Evolutionary conservation across 176 grass and related monocot genomes (phyloP).

Genomic region (Eremochloa ophiuroides): DNA sequence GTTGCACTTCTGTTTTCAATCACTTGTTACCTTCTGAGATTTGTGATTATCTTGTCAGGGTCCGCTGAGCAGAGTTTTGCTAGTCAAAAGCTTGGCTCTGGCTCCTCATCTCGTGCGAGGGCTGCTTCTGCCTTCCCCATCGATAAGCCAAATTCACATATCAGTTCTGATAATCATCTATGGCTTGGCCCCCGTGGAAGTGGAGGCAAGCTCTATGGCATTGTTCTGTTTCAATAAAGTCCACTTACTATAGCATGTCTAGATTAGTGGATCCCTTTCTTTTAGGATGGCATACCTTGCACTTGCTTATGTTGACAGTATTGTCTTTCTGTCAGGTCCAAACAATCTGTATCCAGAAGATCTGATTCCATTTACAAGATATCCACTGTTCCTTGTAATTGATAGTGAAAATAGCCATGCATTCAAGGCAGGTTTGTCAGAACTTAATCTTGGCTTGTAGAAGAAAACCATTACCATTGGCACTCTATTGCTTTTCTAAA

Average conservation of each 20-base stretch:
- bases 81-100: conserved; percentile 53
- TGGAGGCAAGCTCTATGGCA: conserved; percentile 44
- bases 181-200: conserved; percentile 80
- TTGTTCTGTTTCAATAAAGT: background rate
- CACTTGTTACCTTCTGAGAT: conserved; percentile 28
- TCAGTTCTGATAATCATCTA: conserved; percentile 56
- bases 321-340: conserved; percentile 43
- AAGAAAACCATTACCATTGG: conserved; percentile 25
- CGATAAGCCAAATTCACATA: conserved; percentile 39
- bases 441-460: conserved; percentile 72
- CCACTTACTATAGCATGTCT: conserved; percentile 13
- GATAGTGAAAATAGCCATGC: conserved; percentile 93
- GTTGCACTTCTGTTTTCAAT: conserved; percentile 10
- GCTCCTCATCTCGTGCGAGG: conserved; percentile 33
- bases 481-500: conserved; percentile 5
- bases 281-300: background rate
- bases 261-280: background rate
- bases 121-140: conserved; percentile 22
- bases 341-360: conserved; percentile 95
- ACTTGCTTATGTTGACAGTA: conserved; percentile 10
- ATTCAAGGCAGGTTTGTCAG: conserved; percentile 99
- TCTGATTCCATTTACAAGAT: conserved; percentile 95
- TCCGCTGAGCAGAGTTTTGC: conserved; percentile 45
- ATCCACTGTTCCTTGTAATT: conserved; percentile 86
- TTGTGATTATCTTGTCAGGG: conserved; percentile 42